Conservation (phyloP, 371 early-diverging fungal genomes). For the Mortierella sp. region DNA sequence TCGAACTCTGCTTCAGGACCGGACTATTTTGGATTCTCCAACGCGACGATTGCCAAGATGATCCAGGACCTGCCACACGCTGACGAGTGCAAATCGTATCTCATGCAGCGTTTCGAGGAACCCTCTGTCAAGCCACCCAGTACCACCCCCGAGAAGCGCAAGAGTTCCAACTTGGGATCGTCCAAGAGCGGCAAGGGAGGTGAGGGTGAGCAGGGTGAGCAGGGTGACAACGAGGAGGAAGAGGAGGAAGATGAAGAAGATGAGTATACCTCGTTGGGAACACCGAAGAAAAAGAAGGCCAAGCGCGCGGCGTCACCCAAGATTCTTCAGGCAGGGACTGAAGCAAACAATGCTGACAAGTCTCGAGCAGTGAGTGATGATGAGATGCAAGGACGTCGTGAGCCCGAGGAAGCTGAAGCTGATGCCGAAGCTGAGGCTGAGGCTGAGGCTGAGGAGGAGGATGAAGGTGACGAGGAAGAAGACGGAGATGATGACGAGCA, state of each 20-base stretch:
- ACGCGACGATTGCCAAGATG: conserved; percentile 89
- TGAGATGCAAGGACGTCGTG: background rate
- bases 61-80: conserved; percentile 92
- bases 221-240: conserved; percentile 14
- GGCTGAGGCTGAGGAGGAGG: background rate
- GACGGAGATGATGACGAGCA: conserved; percentile 14
- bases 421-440: conserved; percentile 6
- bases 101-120: conserved; percentile 76
- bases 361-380: conserved; percentile 5
- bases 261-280: conserved; percentile 26
- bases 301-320: conserved; percentile 12
- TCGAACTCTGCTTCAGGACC: conserved; percentile 91
- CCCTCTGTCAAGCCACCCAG: conserved; percentile 13
- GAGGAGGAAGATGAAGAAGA: conserved; percentile 11
- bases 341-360: background rate
- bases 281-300: conserved; percentile 24
- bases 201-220: conserved; percentile 4
- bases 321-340: conserved; percentile 28
- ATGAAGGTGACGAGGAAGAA: background rate
- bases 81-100: conserved; percentile 77
- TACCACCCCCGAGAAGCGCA: conserved; percentile 18
- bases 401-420: conserved; percentile 9
- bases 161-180: conserved; percentile 9
- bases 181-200: conserved; percentile 10
- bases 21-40: conserved; percentile 92